Percentiles rank a stretch among this genome's conserved stretches.
These are phyloP conservation scores for Kingdonia uniflora DNA, from an alignment of 164 flowering plant genomes.

Conservation along the genomic window DNA sequence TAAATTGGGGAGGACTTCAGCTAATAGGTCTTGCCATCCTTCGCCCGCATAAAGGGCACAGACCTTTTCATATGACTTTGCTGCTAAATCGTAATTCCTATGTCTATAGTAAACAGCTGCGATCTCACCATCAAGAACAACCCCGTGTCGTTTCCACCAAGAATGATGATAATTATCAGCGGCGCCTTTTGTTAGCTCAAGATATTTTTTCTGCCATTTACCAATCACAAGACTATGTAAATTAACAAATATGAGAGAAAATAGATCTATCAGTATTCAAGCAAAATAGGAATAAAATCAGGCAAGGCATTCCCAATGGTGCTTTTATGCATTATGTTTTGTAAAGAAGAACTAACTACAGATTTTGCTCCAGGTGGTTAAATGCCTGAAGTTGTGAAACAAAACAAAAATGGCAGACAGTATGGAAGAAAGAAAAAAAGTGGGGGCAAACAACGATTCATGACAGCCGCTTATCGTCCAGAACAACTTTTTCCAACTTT, in stretches of 20 bases:
- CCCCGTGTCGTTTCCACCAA: slow-evolving; percentile 99
- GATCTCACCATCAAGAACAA: slow-evolving; percentile 97
- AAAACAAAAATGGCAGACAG: too few relatives aligned
- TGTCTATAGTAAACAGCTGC: slow-evolving; percentile 73
- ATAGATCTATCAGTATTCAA: background rate
- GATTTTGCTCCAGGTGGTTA: too few relatives aligned
- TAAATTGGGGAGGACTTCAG: slow-evolving; percentile 92
- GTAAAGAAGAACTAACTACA: too few relatives aligned
- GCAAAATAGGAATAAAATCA: background rate
- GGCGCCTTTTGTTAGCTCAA: slow-evolving; percentile 91
- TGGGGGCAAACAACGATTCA: too few relatives aligned
- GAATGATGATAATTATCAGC: slow-evolving; percentile 91
- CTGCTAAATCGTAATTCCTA: slow-evolving; percentile 88
- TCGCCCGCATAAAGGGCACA: slow-evolving; percentile 99
- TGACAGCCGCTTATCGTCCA: too few relatives aligned
- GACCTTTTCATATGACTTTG: slow-evolving; percentile 90
- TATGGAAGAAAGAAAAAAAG: too few relatives aligned
- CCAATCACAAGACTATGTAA: background rate
- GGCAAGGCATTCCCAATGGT: background rate
- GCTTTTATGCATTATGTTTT: too few relatives aligned
- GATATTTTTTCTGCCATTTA: slow-evolving; percentile 64
- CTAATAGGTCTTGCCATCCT: slow-evolving; percentile 96
- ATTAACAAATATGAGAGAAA: slow-evolving; percentile 1
- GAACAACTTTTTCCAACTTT: too few relatives aligned
- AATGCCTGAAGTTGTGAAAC: too few relatives aligned